A percentile compares a stretch with the other conserved stretches of the same genome.
phyloP scores from a whole-genome alignment of 1,139 yeast genomes.

The Scheffersomyces segobiensis region DNA sequence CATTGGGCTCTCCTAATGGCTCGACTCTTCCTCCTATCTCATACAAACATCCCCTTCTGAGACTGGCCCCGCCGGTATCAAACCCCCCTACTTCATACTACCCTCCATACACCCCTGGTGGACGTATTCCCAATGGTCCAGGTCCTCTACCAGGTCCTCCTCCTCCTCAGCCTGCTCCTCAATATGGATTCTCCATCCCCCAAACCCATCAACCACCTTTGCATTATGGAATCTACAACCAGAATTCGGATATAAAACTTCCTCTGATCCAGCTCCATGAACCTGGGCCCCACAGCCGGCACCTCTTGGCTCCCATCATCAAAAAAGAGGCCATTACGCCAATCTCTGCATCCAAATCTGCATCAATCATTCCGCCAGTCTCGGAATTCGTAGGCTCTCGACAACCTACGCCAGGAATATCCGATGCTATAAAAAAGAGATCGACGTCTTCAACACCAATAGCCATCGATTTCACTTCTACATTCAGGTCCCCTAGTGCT shows the following conservation, averaged over 20 bases:
- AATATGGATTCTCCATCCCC: neutral
- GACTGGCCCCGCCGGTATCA: constrained; percentile 7
- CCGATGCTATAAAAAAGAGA: constrained; percentile 1
- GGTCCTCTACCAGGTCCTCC: constrained; percentile 51
- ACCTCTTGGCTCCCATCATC: constrained; percentile 1
- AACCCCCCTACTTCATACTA: constrained; percentile 24
- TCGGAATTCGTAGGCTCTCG: constrained; percentile 1
- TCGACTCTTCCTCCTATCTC: constrained; percentile 5
- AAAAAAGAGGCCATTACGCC: neutral
- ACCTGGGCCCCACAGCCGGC: constrained; percentile 1
- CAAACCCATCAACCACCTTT: neutral
- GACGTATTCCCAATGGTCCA: constrained; percentile 47
- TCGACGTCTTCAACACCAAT: constrained; percentile 14
- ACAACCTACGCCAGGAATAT: constrained; percentile 4
- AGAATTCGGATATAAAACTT: neutral
- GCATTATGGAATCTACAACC: neutral
- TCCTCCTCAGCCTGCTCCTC: constrained; percentile 18
- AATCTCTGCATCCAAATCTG: neutral
- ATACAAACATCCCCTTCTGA: constrained; percentile 4
- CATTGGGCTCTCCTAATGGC: neutral
- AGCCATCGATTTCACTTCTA: constrained; percentile 34
- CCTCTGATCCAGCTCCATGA: neutral
- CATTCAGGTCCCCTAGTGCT: constrained; percentile 11
- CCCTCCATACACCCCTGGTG: constrained; percentile 39
- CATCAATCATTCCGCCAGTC: constrained; percentile 5